phyloP scores from a whole-genome alignment of 306 rosid genomes.

The Cicer arietinum region DNA sequence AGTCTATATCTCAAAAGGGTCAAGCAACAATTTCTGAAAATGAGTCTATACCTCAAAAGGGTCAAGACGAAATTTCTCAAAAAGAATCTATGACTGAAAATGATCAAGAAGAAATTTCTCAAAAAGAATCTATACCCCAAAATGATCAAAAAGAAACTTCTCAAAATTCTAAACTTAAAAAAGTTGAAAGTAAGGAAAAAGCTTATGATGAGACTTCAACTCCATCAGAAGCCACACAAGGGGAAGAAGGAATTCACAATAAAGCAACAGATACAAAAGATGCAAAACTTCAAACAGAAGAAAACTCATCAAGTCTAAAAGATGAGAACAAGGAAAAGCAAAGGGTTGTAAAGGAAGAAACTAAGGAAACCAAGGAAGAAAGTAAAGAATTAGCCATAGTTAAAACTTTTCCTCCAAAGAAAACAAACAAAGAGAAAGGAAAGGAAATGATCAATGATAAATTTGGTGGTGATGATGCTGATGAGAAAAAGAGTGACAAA shows the following conservation, averaged over 20 bases:
- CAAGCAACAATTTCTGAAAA: too few relatives aligned
- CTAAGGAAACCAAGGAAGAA: conserved; percentile 28
- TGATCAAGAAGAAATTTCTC: background rate
- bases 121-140: background rate
- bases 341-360: conserved; percentile 23
- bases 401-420: background rate
- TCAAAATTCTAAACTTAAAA: background rate
- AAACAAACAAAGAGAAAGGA: background rate
- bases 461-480: background rate
- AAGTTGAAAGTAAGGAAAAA: conserved; percentile 6
- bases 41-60: conserved; percentile 13
- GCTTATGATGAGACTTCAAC: background rate
- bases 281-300: conserved; percentile 40
- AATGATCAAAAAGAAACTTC: conserved; percentile 27
- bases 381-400: conserved; percentile 9
- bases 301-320: background rate
- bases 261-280: conserved; percentile 26
- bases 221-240: conserved; percentile 17
- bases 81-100: background rate
- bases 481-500: background rate
- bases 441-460: background rate
- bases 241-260: background rate
- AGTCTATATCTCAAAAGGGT: too few relatives aligned
- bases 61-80: conserved; percentile 10
- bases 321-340: conserved; percentile 37